These are phyloP conservation scores for Skeletonema menzelii DNA, from an alignment of 108 stramenopile genomes.

Conservation along the genomic window DNA sequence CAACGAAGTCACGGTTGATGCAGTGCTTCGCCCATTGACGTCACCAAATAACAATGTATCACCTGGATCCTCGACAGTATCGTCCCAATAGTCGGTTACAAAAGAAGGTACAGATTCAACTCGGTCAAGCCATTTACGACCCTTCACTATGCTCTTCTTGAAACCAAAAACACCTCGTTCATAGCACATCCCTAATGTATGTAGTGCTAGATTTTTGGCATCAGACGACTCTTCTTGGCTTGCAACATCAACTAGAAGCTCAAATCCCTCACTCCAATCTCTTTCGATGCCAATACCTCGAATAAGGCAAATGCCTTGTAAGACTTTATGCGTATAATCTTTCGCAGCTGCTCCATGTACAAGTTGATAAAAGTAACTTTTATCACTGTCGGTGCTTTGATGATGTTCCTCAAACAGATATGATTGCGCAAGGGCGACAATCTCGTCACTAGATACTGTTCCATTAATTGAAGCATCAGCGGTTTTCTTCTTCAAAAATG, in stretches of 20 bases:
- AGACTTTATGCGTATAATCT: constrained; percentile 15
- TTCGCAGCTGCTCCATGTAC: constrained; percentile 2
- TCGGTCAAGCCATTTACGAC: constrained; percentile 11
- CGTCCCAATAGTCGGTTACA: constrained; percentile 5
- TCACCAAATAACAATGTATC: not conserved
- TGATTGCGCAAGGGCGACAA: constrained; percentile 9
- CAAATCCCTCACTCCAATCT: constrained; percentile 21
- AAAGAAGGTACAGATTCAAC: constrained; percentile 3
- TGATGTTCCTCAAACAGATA: constrained; percentile 13
- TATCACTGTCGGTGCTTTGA: not conserved
- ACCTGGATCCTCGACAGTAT: not conserved
- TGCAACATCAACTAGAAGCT: constrained; percentile 18
- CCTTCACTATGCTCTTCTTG: constrained; percentile 13
- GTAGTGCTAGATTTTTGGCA: constrained; percentile 29
- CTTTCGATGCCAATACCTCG: constrained; percentile 17
- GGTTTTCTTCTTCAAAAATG: not conserved
- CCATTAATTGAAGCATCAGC: not conserved
- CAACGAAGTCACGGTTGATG: not conserved
- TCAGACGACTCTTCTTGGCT: constrained; percentile 3
- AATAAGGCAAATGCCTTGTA: constrained; percentile 19
- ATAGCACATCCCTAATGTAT: constrained; percentile 22
- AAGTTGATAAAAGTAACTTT: not conserved
- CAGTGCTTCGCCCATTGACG: not conserved
- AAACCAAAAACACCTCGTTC: constrained; percentile 10
- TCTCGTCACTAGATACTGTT: not conserved